Percentiles rank a stretch among this genome's conserved stretches.
Conservation (phyloP, 345 rosid species). For the Citrus mangshanensis region DNA sequence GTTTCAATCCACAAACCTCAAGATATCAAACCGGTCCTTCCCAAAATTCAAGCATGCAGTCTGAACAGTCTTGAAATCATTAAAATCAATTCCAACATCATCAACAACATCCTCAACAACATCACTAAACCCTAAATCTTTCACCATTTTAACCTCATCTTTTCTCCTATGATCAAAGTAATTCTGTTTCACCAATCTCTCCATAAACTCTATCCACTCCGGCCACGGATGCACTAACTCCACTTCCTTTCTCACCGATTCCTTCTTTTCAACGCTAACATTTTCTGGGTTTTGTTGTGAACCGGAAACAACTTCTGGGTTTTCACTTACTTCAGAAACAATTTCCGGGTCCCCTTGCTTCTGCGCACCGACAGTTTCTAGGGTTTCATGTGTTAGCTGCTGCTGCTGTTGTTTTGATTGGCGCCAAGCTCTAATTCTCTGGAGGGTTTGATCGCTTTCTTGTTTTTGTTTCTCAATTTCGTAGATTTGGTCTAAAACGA, state of each 20-base stretch:
- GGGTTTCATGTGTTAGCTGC: conserved; percentile 11
- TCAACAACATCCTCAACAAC: conserved; percentile 26
- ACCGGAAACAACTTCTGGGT: not conserved
- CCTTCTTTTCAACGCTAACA: not conserved
- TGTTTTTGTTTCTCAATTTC: conserved; percentile 67
- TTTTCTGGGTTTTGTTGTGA: not conserved
- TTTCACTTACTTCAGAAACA: not conserved
- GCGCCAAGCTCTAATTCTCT: conserved; percentile 89
- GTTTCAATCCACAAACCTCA: conserved; percentile 53
- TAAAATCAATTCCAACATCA: conserved; percentile 50
- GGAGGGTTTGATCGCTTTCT: conserved; percentile 66
- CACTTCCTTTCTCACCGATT: conserved; percentile 30
- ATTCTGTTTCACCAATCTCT: conserved; percentile 77
- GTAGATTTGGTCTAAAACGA: conserved; percentile 89
- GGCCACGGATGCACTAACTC: conserved; percentile 96
- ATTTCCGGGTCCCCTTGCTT: conserved; percentile 7
- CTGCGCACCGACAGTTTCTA: not conserved
- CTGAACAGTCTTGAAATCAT: conserved; percentile 72
- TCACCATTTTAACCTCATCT: conserved; percentile 62
- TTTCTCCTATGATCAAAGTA: conserved; percentile 83
- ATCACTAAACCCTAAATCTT: conserved; percentile 53
- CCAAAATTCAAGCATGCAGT: conserved; percentile 88
- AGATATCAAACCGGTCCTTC: conserved; percentile 91
- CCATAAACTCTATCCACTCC: conserved; percentile 96
- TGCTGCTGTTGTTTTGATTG: conserved; percentile 48